Conservation (phyloP, 2,329 filamentous ascomycete genomes). For the Diaporthe citrichinensis region DNA sequence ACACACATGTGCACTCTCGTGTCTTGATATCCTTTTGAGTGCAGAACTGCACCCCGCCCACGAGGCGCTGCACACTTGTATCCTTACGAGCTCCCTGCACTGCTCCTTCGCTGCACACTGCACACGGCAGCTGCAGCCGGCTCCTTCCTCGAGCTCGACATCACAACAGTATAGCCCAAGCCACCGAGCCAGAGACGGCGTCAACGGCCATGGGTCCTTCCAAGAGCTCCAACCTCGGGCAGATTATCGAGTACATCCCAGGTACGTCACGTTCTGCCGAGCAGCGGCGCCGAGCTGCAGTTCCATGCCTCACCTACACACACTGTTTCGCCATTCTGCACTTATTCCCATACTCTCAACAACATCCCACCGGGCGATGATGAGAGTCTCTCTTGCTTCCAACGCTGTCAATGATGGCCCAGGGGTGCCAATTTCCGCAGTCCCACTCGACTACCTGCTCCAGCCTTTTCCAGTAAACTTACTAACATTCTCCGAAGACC, state of each 20-base stretch:
- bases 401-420: not conserved
- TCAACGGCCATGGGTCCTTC: constrained; percentile 57
- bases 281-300: constrained; percentile 32
- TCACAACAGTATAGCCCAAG: not conserved
- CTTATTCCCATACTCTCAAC: constrained; percentile 14
- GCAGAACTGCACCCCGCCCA: not conserved
- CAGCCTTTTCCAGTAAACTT: constrained; percentile 47
- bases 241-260: constrained; percentile 96
- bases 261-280: constrained; percentile 67
- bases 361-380: constrained; percentile 8
- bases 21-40: constrained; percentile 1
- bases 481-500: constrained; percentile 74
- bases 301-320: not conserved
- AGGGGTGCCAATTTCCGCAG: constrained; percentile 3
- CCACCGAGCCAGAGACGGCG: constrained; percentile 54
- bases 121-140: constrained; percentile 4
- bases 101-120: not conserved
- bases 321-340: constrained; percentile 7
- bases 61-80: constrained; percentile 26
- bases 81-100: constrained; percentile 5
- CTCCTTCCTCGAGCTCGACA: constrained; percentile 12
- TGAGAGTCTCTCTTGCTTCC: not conserved
- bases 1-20: constrained; percentile 2
- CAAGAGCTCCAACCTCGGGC: constrained; percentile 76
- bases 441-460: constrained; percentile 44